Evolutionary conservation across 2,329 filamentous ascomycete genomes (phyloP), one percentile per base, ranked within the genome.

Genomic region (Arthrobotrys pseudoclavata): DNA sequence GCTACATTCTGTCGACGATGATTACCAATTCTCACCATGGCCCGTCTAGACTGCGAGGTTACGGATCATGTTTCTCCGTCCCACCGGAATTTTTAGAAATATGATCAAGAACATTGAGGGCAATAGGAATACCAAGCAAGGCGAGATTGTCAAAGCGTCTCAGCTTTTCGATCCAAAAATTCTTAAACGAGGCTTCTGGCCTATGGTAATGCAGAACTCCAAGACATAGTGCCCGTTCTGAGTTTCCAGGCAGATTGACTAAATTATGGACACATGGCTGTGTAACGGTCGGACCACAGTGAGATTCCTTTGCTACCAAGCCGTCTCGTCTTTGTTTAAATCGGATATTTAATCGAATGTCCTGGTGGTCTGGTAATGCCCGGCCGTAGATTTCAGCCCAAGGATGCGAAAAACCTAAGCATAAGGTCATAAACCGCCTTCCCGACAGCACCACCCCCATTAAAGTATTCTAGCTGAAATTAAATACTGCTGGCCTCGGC

Each of bases 61-160:
- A 53, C 15, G 15, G 31, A 26, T 9, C 3, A 18, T 18, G 50
- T 53, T 31, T 31, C 50, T 31, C 26, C 15, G 50, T 10, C 24
- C 50, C 6, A 26, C 50, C 24, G 50, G 18, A 31, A n/a, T 6
- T 45, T 20, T 45, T 45, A 18, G n/a, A 45, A 20, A 10, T 10
- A 48, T 4, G 47, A 4, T 22, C 7, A 22, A 53, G 13, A 26
- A 34, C 3, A n/a, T 40, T 40, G 10, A 13, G 34, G 20, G 29
- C n/a, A 20, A 34, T 2, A 37, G n/a, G 15, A 37, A 7, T 12
- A 18, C 15, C 18, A 5, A 20, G 52, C 22, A 22, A 12, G 29
- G n/a, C 1, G 15, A 31, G 4, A 15, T 57, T 37, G 52, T 57
- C 52, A 37, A 57, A 57, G 52, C 52, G 52, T 37, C 24, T 57